These are phyloP conservation scores for Plasmodium gallinaceum DNA, from an alignment of 169 alveolate species.

Conservation along the genomic window DNA sequence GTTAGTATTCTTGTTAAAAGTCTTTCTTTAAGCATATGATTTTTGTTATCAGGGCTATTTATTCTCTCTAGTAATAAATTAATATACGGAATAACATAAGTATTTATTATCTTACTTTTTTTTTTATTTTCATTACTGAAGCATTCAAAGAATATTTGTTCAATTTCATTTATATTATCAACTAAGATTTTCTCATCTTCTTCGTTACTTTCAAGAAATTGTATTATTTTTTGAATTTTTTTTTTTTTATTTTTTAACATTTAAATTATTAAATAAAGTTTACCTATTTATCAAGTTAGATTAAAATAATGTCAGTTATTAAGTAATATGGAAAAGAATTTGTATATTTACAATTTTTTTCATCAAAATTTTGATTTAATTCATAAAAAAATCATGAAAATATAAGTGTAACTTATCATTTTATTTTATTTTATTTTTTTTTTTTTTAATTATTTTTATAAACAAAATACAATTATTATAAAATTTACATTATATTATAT, in stretches of 20 bases:
- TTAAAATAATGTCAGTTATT: no score
- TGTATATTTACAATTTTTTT: no score
- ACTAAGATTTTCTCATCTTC: slow-evolving; percentile 35
- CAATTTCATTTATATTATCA: slow-evolving; percentile 42
- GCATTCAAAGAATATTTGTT: slow-evolving; percentile 65
- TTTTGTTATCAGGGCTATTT: neutral
- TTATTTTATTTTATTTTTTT: no score
- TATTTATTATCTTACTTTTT: slow-evolving; percentile 34
- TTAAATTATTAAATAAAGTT: neutral
- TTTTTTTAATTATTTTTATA: no score
- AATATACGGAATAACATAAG: slow-evolving; percentile 56
- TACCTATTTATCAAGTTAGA: no score
- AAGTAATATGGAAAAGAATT: no score
- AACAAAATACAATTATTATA: no score
- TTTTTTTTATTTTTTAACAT: slow-evolving; percentile 38
- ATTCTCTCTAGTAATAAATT: slow-evolving; percentile 34
- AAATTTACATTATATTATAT: no score
- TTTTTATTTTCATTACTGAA: slow-evolving; percentile 40
- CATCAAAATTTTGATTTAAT: no score
- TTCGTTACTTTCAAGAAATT: slow-evolving; percentile 51
- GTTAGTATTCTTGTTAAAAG: slow-evolving; percentile 22
- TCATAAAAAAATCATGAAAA: no score
- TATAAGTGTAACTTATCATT: no score
- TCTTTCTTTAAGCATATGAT: slow-evolving; percentile 4
- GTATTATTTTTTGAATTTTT: slow-evolving; percentile 26